phyloP scores from a whole-genome alignment of 495 filamentous ascomycete species.

The Ramalina peruviana region DNA sequence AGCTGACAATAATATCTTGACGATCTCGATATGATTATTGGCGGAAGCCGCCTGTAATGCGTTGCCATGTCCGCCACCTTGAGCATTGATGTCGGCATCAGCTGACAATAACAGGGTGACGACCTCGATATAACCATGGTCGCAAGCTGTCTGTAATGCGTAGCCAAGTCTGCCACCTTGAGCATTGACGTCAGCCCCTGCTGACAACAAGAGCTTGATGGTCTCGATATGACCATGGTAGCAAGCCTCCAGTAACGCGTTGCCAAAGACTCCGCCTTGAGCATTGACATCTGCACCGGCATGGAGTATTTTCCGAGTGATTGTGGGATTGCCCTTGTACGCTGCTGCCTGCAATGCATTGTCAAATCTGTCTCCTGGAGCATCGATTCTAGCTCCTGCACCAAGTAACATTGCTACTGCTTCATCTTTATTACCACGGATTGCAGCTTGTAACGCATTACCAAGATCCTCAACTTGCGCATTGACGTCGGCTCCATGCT shows the following conservation, averaged over 20 bases:
- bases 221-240: neutral
- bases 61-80: conserved; percentile 10
- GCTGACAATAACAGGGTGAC: conserved; percentile 9
- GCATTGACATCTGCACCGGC: conserved; percentile 18
- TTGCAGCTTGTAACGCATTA: conserved; percentile 9
- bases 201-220: neutral
- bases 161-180: too few relatives aligned
- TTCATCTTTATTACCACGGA: neutral
- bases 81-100: conserved; percentile 17
- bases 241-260: conserved; percentile 16
- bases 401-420: conserved; percentile 9
- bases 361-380: conserved; percentile 14
- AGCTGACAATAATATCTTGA: neutral
- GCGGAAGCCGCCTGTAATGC: conserved; percentile 16
- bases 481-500: conserved; percentile 9
- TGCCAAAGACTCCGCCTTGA: conserved; percentile 10
- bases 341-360: neutral
- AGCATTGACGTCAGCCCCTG: neutral
- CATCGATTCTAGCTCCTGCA: conserved; percentile 16
- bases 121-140: neutral
- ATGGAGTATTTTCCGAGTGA: neutral
- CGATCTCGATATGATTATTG: neutral
- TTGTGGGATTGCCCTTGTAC: neutral
- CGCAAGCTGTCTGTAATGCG: too few relatives aligned
- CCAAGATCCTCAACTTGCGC: neutral